Base-by-base conservation (phyloP, 225 moss, liverwort and hornwort genomes). In the Sphagnum tenellum region DNA sequence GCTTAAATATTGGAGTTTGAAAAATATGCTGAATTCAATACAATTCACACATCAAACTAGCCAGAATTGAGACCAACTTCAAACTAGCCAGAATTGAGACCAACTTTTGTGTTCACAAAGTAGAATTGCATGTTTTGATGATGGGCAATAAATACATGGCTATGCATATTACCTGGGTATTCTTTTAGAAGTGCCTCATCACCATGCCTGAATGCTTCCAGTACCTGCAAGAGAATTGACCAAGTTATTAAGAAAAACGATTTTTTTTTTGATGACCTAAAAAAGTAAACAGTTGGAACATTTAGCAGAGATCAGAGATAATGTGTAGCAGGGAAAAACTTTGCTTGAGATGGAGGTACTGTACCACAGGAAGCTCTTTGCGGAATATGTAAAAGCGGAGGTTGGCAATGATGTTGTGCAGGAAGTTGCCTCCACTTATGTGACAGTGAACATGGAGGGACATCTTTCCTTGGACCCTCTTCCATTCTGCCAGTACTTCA, bases 371-470 rank as follows among this genome's bases (percentile, higher is more conserved):
- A 3, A 96, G 72, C 59, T 96, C 95, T 76, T 92, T 96, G 64
- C 89, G 85, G 65, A 96, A 96, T 50, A 96, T 90, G 61, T 88
- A 89, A 68, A 89, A 92, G 11, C 95, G 92, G 47, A 96, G 67
- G 73, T 81, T 88, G 3, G 95, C 89, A 48, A 96, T 88, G 9
- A 89, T 69, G 49, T 84, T 87, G 82, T 89, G 92, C 49, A 89
- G 62, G 66, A 86, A 71, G 68, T 92, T 88, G 1, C 86, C 86
- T 8, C 89, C 95, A 59, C 89, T 96, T n/a, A 96, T 92, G 55
- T 96, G 95, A 71, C 95, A 96, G 78, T 96, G 95, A 1, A 96
- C 95, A 54, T 96, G 95, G 49, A 96, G 92, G 8, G 84, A 74
- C 92, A 96, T 96, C 62, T 88, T 90, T 2, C 92, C 95, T 59